These are phyloP conservation scores for Boletus semigastroideus DNA, from an alignment of 1,284 basidiomycete genomes.

Conservation along the genomic window DNA sequence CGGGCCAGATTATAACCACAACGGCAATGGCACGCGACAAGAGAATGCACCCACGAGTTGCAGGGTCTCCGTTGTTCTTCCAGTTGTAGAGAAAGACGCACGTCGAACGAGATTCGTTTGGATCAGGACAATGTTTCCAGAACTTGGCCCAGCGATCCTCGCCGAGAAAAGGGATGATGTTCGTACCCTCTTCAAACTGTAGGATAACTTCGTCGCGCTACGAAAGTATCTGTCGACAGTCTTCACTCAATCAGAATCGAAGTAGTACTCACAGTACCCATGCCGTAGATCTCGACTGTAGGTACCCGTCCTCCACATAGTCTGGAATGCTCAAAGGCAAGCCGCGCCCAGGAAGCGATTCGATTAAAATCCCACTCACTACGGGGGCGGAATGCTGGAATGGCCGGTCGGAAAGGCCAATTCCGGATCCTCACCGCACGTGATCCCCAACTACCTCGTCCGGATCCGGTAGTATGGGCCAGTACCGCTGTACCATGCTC, in stretches of 20 bases:
- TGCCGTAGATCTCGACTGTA: conserved; percentile 26
- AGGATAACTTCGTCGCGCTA: conserved; percentile 33
- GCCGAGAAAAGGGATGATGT: conserved; percentile 30
- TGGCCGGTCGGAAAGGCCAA: too few relatives aligned
- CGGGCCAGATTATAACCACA: neutral
- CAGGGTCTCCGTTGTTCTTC: conserved; percentile 32
- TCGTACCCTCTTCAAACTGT: conserved; percentile 25
- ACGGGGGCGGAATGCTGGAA: conserved; percentile 10
- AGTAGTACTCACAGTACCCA: conserved; percentile 30
- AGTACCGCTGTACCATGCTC: too few relatives aligned
- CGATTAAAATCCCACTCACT: conserved; percentile 17
- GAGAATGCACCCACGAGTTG: conserved; percentile 25
- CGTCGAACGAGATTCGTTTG: conserved; percentile 18
- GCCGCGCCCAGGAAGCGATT: conserved; percentile 25
- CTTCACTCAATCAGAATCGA: neutral
- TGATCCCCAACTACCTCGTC: conserved; percentile 31
- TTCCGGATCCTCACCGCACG: too few relatives aligned
- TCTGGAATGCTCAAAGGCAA: conserved; percentile 25
- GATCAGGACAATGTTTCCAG: neutral
- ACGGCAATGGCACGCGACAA: neutral
- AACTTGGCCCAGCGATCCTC: conserved; percentile 27
- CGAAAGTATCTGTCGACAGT: neutral
- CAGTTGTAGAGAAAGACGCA: conserved; percentile 33
- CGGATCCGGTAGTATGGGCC: too few relatives aligned
- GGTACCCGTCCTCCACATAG: conserved; percentile 10